Conservation (phyloP, 768 basidiomycete genomes). For the Asterophora lycoperdoides region DNA sequence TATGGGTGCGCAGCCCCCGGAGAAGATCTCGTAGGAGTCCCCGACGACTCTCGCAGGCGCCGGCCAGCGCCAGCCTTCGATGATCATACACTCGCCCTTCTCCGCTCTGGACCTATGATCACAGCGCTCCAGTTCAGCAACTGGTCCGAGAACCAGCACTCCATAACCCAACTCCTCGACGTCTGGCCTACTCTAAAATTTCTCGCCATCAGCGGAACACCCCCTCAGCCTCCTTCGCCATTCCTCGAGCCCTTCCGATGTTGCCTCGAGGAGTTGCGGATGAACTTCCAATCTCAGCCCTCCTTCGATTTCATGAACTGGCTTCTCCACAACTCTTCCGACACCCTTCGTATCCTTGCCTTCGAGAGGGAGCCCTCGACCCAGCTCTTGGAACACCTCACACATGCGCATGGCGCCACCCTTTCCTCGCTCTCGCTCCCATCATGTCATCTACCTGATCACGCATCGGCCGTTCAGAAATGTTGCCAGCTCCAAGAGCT, state of each 20-base stretch:
- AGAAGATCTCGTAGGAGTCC: constrained; percentile 45
- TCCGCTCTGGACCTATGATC: constrained; percentile 52
- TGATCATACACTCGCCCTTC: constrained; percentile 43
- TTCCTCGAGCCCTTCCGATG: constrained; percentile 41
- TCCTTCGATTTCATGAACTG: constrained; percentile 61
- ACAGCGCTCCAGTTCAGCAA: constrained; percentile 60
- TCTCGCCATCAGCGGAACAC: constrained; percentile 56
- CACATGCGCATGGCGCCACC: constrained; percentile 42
- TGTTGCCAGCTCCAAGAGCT: constrained; percentile 52
- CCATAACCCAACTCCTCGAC: constrained; percentile 57
- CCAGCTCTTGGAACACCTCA: constrained; percentile 52
- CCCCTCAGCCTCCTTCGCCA: constrained; percentile 44
- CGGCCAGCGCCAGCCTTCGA: constrained; percentile 53
- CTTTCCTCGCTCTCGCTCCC: constrained; percentile 58
- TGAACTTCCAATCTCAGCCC: constrained; percentile 64
- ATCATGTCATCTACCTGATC: constrained; percentile 44
- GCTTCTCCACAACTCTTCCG: constrained; percentile 58
- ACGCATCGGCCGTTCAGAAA: constrained; percentile 39
- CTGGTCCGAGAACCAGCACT: constrained; percentile 60
- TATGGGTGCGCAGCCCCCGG: constrained; percentile 56
- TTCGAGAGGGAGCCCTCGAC: constrained; percentile 57
- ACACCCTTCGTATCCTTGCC: constrained; percentile 48
- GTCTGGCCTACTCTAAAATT: constrained; percentile 56
- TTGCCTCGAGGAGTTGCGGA: constrained; percentile 47
- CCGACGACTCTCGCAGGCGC: constrained; percentile 42